Conservation (phyloP, 2,329 filamentous ascomycete species). For the Pseudogymnoascus sp. region DNA sequence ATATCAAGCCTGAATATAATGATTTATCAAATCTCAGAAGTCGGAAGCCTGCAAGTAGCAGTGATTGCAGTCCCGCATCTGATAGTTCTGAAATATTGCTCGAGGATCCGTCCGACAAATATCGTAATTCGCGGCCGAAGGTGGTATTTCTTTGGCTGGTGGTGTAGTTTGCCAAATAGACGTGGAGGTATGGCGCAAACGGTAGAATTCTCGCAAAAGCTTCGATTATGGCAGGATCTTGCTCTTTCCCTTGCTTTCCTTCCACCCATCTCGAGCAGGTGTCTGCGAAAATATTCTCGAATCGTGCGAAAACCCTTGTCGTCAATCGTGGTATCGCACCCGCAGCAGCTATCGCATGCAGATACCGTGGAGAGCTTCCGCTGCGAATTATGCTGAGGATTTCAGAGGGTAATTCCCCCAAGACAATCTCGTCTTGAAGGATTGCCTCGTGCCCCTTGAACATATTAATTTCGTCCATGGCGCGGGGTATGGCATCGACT, state of each 20-base stretch:
- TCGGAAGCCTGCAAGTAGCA: slow-evolving; percentile 66
- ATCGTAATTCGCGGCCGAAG: slow-evolving; percentile 16
- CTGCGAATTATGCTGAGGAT: slow-evolving; percentile 58
- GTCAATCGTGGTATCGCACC: slow-evolving; percentile 64
- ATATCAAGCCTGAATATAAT: slow-evolving; percentile 57
- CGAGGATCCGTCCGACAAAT: slow-evolving; percentile 22
- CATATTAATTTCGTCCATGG: slow-evolving; percentile 50
- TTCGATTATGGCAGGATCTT: slow-evolving; percentile 43
- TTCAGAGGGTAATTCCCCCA: slow-evolving; percentile 59
- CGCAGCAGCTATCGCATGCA: slow-evolving; percentile 61
- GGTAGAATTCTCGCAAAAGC: slow-evolving; percentile 75
- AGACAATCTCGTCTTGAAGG: slow-evolving; percentile 43
- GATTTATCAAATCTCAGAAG: slow-evolving; percentile 68
- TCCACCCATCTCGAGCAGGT: slow-evolving; percentile 71
- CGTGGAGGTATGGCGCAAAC: slow-evolving; percentile 70
- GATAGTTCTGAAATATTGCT: slow-evolving; percentile 28
- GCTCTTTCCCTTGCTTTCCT: slow-evolving; percentile 3
- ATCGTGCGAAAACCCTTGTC: slow-evolving; percentile 64
- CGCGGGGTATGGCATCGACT: slow-evolving; percentile 13
- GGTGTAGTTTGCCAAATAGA: slow-evolving; percentile 53
- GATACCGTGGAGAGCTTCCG: slow-evolving; percentile 55
- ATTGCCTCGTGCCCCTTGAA: slow-evolving; percentile 47
- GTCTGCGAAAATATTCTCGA: slow-evolving; percentile 70
- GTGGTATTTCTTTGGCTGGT: slow-evolving; percentile 23
- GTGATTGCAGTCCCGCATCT: slow-evolving; percentile 31